Evolutionary conservation across 2,329 filamentous ascomycete species (phyloP).

Genomic region (Aschersonia sp.): DNA sequence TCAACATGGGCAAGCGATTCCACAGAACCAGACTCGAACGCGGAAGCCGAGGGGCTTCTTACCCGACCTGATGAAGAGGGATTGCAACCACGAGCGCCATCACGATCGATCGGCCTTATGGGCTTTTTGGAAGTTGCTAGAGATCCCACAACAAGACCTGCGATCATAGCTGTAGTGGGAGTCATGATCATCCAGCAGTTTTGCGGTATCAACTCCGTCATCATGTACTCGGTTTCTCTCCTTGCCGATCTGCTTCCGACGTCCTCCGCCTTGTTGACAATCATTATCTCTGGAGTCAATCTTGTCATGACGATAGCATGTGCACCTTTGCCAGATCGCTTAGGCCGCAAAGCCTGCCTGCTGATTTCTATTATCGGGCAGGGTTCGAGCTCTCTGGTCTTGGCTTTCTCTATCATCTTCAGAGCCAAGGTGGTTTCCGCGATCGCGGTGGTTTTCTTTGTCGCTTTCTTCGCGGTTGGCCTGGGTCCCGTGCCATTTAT

Average conservation of each 20-base stretch:
- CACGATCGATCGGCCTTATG: slow-evolving; percentile 20
- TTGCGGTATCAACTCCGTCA: slow-evolving; percentile 88
- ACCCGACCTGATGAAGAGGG: slow-evolving; percentile 13
- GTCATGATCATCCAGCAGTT: slow-evolving; percentile 91
- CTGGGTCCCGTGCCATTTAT: slow-evolving; percentile 93
- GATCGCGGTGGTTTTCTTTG: slow-evolving; percentile 69
- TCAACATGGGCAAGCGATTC: slow-evolving; percentile 39
- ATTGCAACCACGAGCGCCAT: slow-evolving; percentile 1
- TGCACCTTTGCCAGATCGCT: slow-evolving; percentile 71
- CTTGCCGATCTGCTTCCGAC: slow-evolving; percentile 68
- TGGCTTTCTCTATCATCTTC: slow-evolving; percentile 69
- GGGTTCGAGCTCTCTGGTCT: slow-evolving; percentile 58
- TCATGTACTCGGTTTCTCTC: slow-evolving; percentile 95
- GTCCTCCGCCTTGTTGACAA: slow-evolving; percentile 71
- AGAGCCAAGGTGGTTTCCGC: slow-evolving; percentile 64
- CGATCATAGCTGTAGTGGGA: slow-evolving; percentile 70
- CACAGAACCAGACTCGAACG: slow-evolving; percentile 15
- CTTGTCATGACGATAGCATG: slow-evolving; percentile 68
- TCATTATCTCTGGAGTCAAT: slow-evolving; percentile 76
- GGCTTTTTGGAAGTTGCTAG: slow-evolving; percentile 51
- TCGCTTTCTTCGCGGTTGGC: slow-evolving; percentile 78
- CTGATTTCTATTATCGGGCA: slow-evolving; percentile 74
- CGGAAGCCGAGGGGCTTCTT: slow-evolving; percentile 61
- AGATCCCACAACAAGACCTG: slow-evolving; percentile 54
- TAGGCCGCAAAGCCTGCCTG: slow-evolving; percentile 77